Evolutionary conservation across 2,329 filamentous ascomycete species (phyloP).

Genomic region (Colletotrichum somersetense): DNA sequence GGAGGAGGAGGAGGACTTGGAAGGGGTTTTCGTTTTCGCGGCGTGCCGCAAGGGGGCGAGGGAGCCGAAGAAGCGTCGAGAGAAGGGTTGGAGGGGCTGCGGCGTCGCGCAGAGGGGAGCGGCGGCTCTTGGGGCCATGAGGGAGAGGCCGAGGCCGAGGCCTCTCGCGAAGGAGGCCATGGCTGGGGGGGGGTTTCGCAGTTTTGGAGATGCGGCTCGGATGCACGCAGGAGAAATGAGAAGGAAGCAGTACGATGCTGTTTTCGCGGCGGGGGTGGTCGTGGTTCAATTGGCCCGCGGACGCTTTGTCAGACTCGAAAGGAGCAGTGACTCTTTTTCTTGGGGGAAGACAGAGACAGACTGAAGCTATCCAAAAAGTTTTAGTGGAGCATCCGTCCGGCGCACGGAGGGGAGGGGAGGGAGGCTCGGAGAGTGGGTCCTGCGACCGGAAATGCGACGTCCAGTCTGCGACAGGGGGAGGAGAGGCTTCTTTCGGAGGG

Average conservation of each 20-base stretch:
- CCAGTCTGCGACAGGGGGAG: constrained; percentile 23
- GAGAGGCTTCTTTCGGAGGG: constrained; percentile 14
- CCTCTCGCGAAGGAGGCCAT: constrained; percentile 38
- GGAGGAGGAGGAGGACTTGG: background rate
- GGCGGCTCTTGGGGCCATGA: constrained; percentile 20
- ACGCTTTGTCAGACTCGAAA: constrained; percentile 19
- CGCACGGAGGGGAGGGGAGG: background rate
- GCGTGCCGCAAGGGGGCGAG: constrained; percentile 19
- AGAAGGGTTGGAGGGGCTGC: background rate
- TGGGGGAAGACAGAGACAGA: background rate
- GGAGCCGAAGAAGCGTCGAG: constrained; percentile 30
- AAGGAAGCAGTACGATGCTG: background rate
- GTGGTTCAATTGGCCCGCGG: constrained; percentile 19
- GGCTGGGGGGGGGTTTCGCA: background rate
- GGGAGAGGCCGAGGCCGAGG: constrained; percentile 31
- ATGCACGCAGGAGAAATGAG: background rate
- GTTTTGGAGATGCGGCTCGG: background rate
- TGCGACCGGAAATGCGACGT: constrained; percentile 12
- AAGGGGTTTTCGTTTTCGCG: constrained; percentile 17
- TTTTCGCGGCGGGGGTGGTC: background rate
- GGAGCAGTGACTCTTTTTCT: background rate
- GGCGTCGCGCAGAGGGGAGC: constrained; percentile 22
- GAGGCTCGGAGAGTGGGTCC: background rate
- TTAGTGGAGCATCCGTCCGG: constrained; percentile 27
- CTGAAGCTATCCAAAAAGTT: constrained; percentile 43